These are phyloP conservation scores for Umbelopsis isabellina DNA, from an alignment of 192 early-diverging fungal genomes.

Conservation along the genomic window DNA sequence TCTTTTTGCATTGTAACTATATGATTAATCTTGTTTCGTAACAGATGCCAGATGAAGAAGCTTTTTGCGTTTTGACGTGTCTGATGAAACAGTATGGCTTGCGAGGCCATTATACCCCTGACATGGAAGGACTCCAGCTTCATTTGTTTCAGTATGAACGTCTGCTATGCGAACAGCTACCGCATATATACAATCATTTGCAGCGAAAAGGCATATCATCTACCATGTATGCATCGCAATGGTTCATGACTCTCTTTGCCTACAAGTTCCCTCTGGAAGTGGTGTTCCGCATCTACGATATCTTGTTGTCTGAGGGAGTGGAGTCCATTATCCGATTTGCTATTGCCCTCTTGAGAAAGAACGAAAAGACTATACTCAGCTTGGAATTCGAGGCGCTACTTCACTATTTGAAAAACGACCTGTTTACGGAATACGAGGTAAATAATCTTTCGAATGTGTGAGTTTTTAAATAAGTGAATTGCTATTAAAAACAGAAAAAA, in stretches of 20 bases:
- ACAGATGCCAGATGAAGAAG: constrained; percentile 93
- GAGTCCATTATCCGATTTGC: constrained; percentile 83
- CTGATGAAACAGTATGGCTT: constrained; percentile 87
- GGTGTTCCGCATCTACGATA: constrained; percentile 87
- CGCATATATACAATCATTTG: constrained; percentile 73
- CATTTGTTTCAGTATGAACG: constrained; percentile 87
- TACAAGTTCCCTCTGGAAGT: constrained; percentile 89
- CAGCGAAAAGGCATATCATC: constrained; percentile 75
- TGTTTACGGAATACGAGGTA: constrained; percentile 83
- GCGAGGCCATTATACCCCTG: constrained; percentile 85
- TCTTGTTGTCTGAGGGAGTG: constrained; percentile 87
- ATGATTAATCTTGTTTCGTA: not conserved
- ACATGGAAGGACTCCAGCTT: constrained; percentile 87
- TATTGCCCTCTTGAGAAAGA: constrained; percentile 79
- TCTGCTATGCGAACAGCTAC: constrained; percentile 77
- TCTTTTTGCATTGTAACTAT: not conserved
- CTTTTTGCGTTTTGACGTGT: constrained; percentile 86
- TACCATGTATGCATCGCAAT: constrained; percentile 94
- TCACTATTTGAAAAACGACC: constrained; percentile 82
- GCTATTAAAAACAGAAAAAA: constrained; percentile 49
- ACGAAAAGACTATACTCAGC: constrained; percentile 72
- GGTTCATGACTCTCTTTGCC: constrained; percentile 98
- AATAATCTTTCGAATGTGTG: constrained; percentile 9
- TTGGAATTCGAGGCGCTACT: constrained; percentile 81
- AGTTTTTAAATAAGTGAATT: not conserved